Evolutionary conservation across 225 moss, liverwort and hornwort genomes (phyloP).

Genomic region (Bryoerythrophyllum caledonicum): DNA sequence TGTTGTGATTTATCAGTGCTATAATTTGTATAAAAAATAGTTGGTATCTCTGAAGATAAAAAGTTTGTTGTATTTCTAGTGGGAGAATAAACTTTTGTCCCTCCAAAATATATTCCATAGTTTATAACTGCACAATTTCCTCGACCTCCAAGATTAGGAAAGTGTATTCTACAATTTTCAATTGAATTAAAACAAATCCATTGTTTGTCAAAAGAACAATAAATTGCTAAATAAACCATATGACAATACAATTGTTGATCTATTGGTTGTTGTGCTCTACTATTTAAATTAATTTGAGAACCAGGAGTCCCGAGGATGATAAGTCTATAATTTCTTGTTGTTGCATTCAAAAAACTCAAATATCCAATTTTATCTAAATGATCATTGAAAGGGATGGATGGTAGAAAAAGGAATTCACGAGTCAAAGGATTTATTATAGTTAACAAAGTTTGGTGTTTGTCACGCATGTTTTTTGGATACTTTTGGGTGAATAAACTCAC

Average conservation of each 20-base stretch:
- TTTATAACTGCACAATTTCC: constrained; percentile 31
- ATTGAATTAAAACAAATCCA: constrained; percentile 42
- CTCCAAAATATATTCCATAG: constrained; percentile 44
- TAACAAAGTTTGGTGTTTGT: constrained; percentile 25
- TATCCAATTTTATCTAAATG: constrained; percentile 36
- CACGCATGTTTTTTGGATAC: neutral
- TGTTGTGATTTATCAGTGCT: constrained; percentile 15
- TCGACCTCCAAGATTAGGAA: constrained; percentile 1
- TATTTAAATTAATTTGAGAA: rapidly evolving
- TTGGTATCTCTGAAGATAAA: neutral
- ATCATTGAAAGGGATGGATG: constrained; percentile 23
- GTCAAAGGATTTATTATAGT: constrained; percentile 47
- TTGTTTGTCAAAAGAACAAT: neutral
- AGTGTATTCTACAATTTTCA: constrained; percentile 12
- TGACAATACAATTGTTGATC: rapidly evolving
- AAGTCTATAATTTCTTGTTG: constrained; percentile 21
- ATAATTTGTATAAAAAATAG: constrained; percentile 40
- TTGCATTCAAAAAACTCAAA: constrained; percentile 31
- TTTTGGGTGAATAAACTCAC: neutral
- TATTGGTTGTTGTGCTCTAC: neutral
- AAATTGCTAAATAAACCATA: constrained; percentile 31
- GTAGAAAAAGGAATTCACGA: constrained; percentile 31
- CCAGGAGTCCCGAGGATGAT: constrained; percentile 36
- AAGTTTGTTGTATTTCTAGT: neutral
- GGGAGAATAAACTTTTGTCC: constrained; percentile 1